Percentiles rank a stretch among this genome's conserved stretches.
Evolutionary conservation across 352 stramenopile species (phyloP).

Genomic region (Peronospora farinosa): DNA sequence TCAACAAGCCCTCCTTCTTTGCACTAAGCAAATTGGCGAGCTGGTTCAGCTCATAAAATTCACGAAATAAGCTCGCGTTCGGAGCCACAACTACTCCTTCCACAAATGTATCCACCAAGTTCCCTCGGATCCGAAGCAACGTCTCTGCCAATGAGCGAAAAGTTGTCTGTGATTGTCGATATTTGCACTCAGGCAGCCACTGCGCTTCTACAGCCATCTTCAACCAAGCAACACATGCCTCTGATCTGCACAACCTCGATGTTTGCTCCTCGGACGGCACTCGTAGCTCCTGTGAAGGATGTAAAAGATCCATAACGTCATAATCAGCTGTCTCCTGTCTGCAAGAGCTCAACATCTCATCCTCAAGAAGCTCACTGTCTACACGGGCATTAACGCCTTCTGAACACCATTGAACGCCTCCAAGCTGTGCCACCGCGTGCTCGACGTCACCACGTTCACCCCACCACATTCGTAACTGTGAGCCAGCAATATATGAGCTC

Average conservation of each 20-base stretch:
- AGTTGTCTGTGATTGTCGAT: constrained; percentile 27
- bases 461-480: constrained; percentile 17
- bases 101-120: constrained; percentile 7
- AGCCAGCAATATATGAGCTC: constrained; percentile 12
- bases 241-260: constrained; percentile 22
- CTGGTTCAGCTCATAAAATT: constrained; percentile 26
- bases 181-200: constrained; percentile 30
- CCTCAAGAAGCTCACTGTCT: constrained; percentile 21
- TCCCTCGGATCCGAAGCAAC: constrained; percentile 24
- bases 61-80: constrained; percentile 24
- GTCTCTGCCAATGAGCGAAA: constrained; percentile 30
- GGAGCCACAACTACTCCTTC: constrained; percentile 6
- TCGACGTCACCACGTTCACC: constrained; percentile 13
- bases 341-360: constrained; percentile 12
- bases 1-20: constrained; percentile 2
- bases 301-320: constrained; percentile 16
- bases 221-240: constrained; percentile 24
- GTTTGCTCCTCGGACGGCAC: constrained; percentile 18
- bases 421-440: constrained; percentile 13
- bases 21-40: constrained; percentile 17
- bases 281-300: constrained; percentile 6
- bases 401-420: constrained; percentile 23
- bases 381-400: constrained; percentile 24
- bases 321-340: constrained; percentile 13
- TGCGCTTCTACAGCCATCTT: constrained; percentile 5